A percentile compares a stretch with the other conserved stretches of the same genome.
Evolutionary conservation across 2,329 filamentous ascomycete genomes (phyloP).

Genomic region (Botrytis paeoniae): DNA sequence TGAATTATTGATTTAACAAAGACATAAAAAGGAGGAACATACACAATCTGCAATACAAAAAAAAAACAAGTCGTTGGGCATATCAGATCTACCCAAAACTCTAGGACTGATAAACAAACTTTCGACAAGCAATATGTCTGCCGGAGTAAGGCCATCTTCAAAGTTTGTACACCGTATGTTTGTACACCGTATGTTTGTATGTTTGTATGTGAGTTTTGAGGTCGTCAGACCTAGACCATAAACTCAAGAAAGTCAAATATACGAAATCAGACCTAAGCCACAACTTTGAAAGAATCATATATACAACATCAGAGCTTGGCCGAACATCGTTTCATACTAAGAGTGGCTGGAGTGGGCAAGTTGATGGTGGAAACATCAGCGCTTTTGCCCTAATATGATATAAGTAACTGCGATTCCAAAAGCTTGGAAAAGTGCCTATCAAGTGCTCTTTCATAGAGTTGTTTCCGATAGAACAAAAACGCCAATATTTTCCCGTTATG

Average conservation of each 20-base stretch:
- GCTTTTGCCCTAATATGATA: not conserved
- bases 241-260: not conserved
- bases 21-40: not conserved
- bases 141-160: not conserved
- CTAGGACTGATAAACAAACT: not conserved
- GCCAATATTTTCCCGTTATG: slow-evolving; percentile 1
- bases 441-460: not conserved
- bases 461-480: not conserved
- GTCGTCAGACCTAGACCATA: not conserved
- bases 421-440: not conserved
- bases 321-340: not conserved
- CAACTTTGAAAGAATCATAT: not conserved
- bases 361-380: not conserved
- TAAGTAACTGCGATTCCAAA: not conserved
- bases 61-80: not conserved
- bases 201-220: not conserved
- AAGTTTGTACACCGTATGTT: not conserved
- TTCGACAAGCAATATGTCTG: not conserved
- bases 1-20: not conserved
- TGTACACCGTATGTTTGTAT: not conserved
- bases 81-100: not conserved
- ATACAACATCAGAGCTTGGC: not conserved
- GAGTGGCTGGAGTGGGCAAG: not conserved
- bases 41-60: not conserved
- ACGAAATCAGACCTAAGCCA: not conserved